Evolutionary conservation across 345 rosid genomes (phyloP), one percentile per base, ranked within the genome.

Genomic region (Moricandia arvensis): DNA sequence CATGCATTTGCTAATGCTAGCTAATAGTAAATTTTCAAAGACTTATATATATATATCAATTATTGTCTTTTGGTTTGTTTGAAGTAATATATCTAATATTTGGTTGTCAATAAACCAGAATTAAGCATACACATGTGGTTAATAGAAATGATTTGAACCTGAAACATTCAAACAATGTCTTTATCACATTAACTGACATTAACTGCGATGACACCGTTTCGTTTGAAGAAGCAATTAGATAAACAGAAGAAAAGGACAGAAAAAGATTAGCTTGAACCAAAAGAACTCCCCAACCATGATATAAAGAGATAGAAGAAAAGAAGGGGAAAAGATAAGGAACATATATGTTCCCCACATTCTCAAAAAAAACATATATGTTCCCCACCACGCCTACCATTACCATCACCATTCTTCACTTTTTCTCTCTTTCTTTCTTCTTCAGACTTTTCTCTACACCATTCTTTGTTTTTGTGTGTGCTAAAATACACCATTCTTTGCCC

Each of bases 361-460:
- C n/a, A n/a, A n/a, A n/a, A n/a, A n/a, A n/a, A n/a, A n/a, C n/a
- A n/a, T n/a, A n/a, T n/a, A 66, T 78, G 81, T 78, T 66, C 81
- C 81, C 81, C 73, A 72, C 68, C 63, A 59, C 21, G 49, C 73
- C 81, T 78, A 72, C 81, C 76, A 71, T 17, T 59, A 66, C 71
- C 77, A 72, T 18, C 47, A 59, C 72, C 77, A 78, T 78, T 66
- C 58, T 63, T 72, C 73, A 58, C 17, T 6, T 45, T 45, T 59
- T 60, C 59, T 41, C 61, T 15, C 18, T 59, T 53, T 41, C 59
- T 70, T 58, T 58, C 63, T 77, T 71, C 67, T 78, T 71, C 76
- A 24, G 3, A 54, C 45, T 71, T 76, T 70, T 70, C 59, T 63
- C 17, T 38, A n/a, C 69, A 63, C 75, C 80, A 69, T 58, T 27